Conservation (phyloP, 768 basidiomycete genomes). For the Termitomyces sp. region DNA sequence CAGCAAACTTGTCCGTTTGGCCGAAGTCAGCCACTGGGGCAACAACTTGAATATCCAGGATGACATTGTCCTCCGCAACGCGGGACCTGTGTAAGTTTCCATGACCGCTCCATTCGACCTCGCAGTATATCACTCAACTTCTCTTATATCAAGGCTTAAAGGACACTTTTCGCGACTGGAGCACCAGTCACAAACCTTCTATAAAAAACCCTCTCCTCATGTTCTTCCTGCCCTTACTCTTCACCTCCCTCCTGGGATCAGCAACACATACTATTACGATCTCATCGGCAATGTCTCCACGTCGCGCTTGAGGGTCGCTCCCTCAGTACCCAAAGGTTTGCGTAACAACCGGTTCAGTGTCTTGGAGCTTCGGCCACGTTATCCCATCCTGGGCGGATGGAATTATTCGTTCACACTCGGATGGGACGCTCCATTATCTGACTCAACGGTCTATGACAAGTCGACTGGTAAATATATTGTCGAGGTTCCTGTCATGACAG, state of each 20-base stretch:
- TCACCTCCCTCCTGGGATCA: slow-evolving; percentile 79
- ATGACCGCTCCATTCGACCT: background rate
- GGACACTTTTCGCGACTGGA: slow-evolving; percentile 94
- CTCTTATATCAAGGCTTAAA: slow-evolving; percentile 60
- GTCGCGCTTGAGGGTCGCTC: slow-evolving; percentile 72
- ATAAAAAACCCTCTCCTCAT: slow-evolving; percentile 62
- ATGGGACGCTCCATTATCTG: slow-evolving; percentile 84
- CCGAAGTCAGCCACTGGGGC: slow-evolving; percentile 98
- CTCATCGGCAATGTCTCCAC: slow-evolving; percentile 95
- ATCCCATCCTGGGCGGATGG: slow-evolving; percentile 95
- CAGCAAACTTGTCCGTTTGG: slow-evolving; percentile 64
- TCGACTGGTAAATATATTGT: slow-evolving; percentile 65
- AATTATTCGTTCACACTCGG: slow-evolving; percentile 95
- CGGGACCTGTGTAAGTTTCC: slow-evolving; percentile 76
- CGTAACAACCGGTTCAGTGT: slow-evolving; percentile 54
- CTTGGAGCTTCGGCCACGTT: slow-evolving; percentile 84
- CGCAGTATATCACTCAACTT: background rate
- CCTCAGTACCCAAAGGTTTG: slow-evolving; percentile 57
- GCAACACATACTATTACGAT: slow-evolving; percentile 87
- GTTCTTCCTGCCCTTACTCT: slow-evolving; percentile 72
- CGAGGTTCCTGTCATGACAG: slow-evolving; percentile 83
- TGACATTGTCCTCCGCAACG: slow-evolving; percentile 80
- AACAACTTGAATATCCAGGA: slow-evolving; percentile 93
- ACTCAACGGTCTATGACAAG: slow-evolving; percentile 64
- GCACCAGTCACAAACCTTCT: slow-evolving; percentile 75